Percentiles rank a stretch among this genome's conserved stretches.
phyloP scores from a whole-genome alignment of 257 asterid species.

The Salvia hispanica region DNA sequence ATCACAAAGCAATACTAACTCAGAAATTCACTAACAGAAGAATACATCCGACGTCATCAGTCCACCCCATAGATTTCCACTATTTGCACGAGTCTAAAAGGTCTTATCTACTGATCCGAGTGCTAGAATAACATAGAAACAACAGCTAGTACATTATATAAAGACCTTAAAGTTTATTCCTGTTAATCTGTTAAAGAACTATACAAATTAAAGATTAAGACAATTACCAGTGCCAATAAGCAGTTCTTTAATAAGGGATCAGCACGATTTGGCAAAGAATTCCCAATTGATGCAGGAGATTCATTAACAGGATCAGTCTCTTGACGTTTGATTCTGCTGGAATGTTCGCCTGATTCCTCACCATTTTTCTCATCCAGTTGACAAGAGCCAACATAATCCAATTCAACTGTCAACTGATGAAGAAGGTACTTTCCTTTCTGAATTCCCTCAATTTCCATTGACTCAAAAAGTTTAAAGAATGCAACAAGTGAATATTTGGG shows the following conservation, averaged over 20 bases:
- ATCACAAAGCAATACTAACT: neutral
- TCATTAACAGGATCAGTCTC: conserved; percentile 41
- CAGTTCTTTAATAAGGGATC: conserved; percentile 49
- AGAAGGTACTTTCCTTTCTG: conserved; percentile 73
- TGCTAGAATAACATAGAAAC: conserved; percentile 9
- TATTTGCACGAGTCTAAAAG: neutral
- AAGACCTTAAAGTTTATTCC: conserved; percentile 18
- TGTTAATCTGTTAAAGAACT: conserved; percentile 16
- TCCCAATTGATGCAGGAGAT: conserved; percentile 40
- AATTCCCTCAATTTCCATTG: conserved; percentile 48
- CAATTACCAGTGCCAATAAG: conserved; percentile 70
- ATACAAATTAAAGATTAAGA: conserved; percentile 27
- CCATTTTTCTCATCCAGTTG: conserved; percentile 34
- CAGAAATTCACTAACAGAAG: neutral
- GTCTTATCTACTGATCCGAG: conserved; percentile 7
- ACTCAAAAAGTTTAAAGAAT: conserved; percentile 73
- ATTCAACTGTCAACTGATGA: conserved; percentile 58
- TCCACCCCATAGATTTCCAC: conserved; percentile 1
- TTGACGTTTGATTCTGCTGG: conserved; percentile 36
- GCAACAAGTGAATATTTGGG: conserved; percentile 65
- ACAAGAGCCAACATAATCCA: conserved; percentile 45
- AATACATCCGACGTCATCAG: conserved; percentile 15
- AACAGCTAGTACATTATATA: conserved; percentile 20
- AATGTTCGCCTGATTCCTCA: conserved; percentile 37
- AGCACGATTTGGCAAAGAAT: conserved; percentile 35